These are phyloP conservation scores for Scedosporium apiospermum DNA, from an alignment of 2,329 filamentous ascomycete genomes.

Conservation along the genomic window DNA sequence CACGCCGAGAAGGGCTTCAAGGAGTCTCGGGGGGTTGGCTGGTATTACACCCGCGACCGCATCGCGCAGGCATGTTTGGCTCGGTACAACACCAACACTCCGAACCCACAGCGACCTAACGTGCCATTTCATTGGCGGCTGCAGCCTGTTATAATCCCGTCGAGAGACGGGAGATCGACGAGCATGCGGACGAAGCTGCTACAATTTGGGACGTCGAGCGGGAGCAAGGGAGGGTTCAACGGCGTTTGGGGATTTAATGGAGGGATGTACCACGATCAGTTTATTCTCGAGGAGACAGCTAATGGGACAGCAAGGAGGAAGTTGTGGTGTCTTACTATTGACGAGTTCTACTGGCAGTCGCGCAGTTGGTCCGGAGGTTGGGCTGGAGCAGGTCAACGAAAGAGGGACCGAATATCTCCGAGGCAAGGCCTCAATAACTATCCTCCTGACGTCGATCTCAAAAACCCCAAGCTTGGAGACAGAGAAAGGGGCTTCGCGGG, in stretches of 20 bases:
- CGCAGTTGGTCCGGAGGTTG: slow-evolving; percentile 1
- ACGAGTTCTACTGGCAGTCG: slow-evolving; percentile 6
- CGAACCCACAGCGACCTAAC: slow-evolving; percentile 2
- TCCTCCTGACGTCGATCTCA: background rate
- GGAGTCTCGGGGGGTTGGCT: slow-evolving; percentile 1
- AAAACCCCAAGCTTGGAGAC: background rate
- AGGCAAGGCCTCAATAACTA: background rate
- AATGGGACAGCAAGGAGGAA: background rate
- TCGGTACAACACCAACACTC: slow-evolving; percentile 2
- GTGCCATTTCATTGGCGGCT: slow-evolving; percentile 3
- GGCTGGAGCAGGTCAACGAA: background rate
- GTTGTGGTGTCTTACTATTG: slow-evolving; percentile 5
- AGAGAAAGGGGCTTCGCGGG: background rate
- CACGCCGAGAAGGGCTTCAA: slow-evolving; percentile 5
- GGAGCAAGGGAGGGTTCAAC: background rate
- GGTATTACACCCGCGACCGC: slow-evolving; percentile 3
- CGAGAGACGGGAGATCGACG: background rate
- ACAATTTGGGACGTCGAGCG: slow-evolving; percentile 2
- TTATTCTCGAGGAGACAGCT: background rate
- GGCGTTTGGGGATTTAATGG: slow-evolving; percentile 1
- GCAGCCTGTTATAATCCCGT: slow-evolving; percentile 1
- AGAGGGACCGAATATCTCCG: background rate
- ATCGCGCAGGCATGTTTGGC: slow-evolving; percentile 3
- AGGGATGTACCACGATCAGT: slow-evolving; percentile 6
- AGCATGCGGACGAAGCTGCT: slow-evolving; percentile 3